A percentile compares a stretch with the other conserved stretches of the same genome.
phyloP scores from a whole-genome alignment of 768 basidiomycete genomes.

The Suillus ampliporus region DNA sequence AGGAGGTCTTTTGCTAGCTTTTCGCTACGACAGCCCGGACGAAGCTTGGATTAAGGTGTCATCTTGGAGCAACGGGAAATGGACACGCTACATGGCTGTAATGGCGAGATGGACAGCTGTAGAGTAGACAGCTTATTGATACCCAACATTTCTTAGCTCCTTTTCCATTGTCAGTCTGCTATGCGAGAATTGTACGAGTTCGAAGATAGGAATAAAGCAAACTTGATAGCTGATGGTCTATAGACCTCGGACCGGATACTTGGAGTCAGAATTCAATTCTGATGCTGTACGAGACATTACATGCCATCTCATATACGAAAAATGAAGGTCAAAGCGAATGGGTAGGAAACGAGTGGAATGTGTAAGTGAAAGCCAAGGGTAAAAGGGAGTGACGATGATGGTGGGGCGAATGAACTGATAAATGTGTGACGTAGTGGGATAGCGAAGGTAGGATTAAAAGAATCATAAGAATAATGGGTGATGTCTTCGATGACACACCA shows the following conservation, averaged over 20 bases:
- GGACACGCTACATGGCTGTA: slow-evolving; percentile 27
- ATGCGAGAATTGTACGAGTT: not conserved
- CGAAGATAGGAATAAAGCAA: too few species aligned
- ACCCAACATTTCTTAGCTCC: not conserved
- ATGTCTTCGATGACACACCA: not conserved
- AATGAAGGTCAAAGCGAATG: too few species aligned
- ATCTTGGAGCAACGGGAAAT: slow-evolving; percentile 35
- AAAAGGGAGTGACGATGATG: not conserved
- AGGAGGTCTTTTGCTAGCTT: slow-evolving; percentile 27
- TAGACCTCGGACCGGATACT: not conserved
- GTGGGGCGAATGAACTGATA: not conserved
- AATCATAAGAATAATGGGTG: not conserved
- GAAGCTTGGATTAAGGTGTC: slow-evolving; percentile 31
- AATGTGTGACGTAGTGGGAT: not conserved
- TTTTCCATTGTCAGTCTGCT: not conserved
- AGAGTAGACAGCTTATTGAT: not conserved
- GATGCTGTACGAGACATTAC: not conserved
- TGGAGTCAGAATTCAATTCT: not conserved
- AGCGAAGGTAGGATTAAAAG: not conserved
- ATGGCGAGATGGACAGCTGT: slow-evolving; percentile 27
- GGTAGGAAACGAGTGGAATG: not conserved
- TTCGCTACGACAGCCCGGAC: slow-evolving; percentile 32
- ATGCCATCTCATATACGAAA: not conserved
- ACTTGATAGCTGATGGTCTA: not conserved
- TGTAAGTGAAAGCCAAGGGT: not conserved